Percentiles rank a stretch among this genome's conserved stretches.
These are phyloP conservation scores for Coelastrella sp. DNA, from an alignment of 139 green algal species.

Conservation along the genomic window DNA sequence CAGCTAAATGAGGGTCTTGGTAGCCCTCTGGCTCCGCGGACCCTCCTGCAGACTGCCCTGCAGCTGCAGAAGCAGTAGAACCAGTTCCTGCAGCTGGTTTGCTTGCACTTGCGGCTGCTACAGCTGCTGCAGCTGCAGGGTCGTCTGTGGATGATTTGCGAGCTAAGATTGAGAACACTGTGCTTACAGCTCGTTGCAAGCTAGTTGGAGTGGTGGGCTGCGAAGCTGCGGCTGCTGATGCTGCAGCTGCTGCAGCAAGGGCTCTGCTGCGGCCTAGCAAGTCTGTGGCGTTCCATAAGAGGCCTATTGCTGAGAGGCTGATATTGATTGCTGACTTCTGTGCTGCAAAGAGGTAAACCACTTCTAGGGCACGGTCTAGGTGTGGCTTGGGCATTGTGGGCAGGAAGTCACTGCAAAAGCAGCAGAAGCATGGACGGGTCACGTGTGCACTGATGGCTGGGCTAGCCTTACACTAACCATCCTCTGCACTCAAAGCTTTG, in stretches of 20 bases:
- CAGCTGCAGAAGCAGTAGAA: no score
- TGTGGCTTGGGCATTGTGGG: conserved; percentile 67
- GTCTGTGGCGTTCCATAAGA: conserved; percentile 94
- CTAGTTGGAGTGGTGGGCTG: neutral
- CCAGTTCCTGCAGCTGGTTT: neutral
- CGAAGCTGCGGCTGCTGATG: neutral
- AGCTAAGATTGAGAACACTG: conserved; percentile 5
- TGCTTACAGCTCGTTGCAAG: neutral
- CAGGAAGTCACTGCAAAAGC: conserved; percentile 79
- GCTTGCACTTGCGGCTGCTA: neutral
- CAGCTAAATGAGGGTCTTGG: conserved; percentile 32
- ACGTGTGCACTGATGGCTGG: no score
- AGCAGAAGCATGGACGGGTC: no score
- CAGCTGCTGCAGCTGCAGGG: conserved; percentile 7
- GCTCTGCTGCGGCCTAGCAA: conserved; percentile 66
- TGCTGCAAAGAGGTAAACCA: conserved; percentile 73
- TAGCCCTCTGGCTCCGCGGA: neutral
- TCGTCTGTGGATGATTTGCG: neutral
- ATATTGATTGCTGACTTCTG: conserved; percentile 91
- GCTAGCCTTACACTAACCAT: no score
- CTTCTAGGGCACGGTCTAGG: conserved; percentile 67
- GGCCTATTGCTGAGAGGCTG: conserved; percentile 86
- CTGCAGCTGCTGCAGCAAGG: neutral
- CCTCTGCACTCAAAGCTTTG: no score
- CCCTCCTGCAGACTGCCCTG: no score